Percentiles rank a stretch among this genome's conserved stretches.
These are phyloP conservation scores for Fusarium sp. DNA, from an alignment of 2,329 filamentous ascomycete species.

Conservation along the genomic window DNA sequence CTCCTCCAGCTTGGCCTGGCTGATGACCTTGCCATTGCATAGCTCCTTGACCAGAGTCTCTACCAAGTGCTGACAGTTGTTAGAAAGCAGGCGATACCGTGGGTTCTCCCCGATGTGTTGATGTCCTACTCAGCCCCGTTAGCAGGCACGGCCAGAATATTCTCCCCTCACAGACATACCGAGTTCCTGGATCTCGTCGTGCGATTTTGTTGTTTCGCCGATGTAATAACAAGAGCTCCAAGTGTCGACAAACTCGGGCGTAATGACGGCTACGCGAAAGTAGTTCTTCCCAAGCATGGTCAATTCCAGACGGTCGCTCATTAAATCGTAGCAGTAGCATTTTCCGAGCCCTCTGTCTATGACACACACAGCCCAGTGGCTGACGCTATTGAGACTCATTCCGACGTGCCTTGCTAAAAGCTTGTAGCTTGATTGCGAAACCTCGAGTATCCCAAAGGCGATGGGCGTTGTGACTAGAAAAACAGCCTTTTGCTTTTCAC, in stretches of 20 bases:
- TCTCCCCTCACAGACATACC: slow-evolving; percentile 4
- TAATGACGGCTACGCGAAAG: slow-evolving; percentile 35
- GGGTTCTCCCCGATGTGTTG: slow-evolving; percentile 32
- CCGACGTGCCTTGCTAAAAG: slow-evolving; percentile 36
- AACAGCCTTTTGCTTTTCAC: slow-evolving; percentile 33
- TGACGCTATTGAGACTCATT: slow-evolving; percentile 42
- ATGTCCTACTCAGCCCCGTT: slow-evolving; percentile 12
- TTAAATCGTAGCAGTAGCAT: slow-evolving; percentile 41
- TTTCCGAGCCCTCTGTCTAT: slow-evolving; percentile 34
- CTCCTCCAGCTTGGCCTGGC: slow-evolving; percentile 39
- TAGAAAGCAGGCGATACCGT: slow-evolving; percentile 33
- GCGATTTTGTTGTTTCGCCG: slow-evolving; percentile 41
- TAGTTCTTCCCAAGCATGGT: slow-evolving; percentile 39
- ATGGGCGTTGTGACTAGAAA: slow-evolving; percentile 41
- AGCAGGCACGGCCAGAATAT: neutral
- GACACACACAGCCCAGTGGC: slow-evolving; percentile 42
- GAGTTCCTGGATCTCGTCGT: slow-evolving; percentile 36
- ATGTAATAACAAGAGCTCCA: slow-evolving; percentile 44
- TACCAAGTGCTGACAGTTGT: slow-evolving; percentile 41
- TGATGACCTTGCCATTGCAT: slow-evolving; percentile 41
- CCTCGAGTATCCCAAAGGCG: slow-evolving; percentile 34
- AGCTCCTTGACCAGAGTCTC: slow-evolving; percentile 41
- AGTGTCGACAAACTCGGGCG: slow-evolving; percentile 34
- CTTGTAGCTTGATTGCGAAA: slow-evolving; percentile 38
- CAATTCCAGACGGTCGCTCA: slow-evolving; percentile 41